Evolutionary conservation across 805 yeast species (phyloP).

Genomic region (Ogataea siamensis): DNA sequence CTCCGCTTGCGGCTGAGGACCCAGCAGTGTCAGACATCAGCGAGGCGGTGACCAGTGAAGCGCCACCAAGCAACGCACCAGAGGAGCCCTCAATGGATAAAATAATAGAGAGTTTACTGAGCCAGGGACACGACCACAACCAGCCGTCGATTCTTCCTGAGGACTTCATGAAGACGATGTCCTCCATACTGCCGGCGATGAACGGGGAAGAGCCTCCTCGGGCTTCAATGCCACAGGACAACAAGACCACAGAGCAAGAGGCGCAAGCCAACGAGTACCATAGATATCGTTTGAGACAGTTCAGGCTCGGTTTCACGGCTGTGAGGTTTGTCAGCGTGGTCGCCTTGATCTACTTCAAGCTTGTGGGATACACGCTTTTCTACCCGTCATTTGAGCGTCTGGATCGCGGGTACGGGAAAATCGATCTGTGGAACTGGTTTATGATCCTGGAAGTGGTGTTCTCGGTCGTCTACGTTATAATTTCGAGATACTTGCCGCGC

Average conservation of each 20-base stretch:
- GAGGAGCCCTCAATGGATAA: constrained; percentile 21
- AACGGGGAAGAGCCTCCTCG: constrained; percentile 14
- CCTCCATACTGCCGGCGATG: constrained; percentile 20
- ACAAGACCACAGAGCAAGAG: constrained; percentile 9
- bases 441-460: constrained; percentile 22
- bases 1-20: constrained; percentile 30
- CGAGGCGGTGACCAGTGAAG: constrained; percentile 6
- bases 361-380: constrained; percentile 9
- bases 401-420: constrained; percentile 10
- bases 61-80: constrained; percentile 10
- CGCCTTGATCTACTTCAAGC: constrained; percentile 12
- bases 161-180: constrained; percentile 32
- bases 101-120: constrained; percentile 19
- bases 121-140: constrained; percentile 16
- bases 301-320: constrained; percentile 17
- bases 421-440: constrained; percentile 26
- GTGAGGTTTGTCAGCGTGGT: constrained; percentile 19
- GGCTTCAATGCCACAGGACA: neutral
- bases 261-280: constrained; percentile 13
- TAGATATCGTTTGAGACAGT: constrained; percentile 13
- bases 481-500: constrained; percentile 17
- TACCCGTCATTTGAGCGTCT: constrained; percentile 17
- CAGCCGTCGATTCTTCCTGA: constrained; percentile 21
- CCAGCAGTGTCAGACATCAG: constrained; percentile 26
- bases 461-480: constrained; percentile 18